phyloP scores from a whole-genome alignment of 2,329 filamentous ascomycete species.

The Fusarium albosuccineum region DNA sequence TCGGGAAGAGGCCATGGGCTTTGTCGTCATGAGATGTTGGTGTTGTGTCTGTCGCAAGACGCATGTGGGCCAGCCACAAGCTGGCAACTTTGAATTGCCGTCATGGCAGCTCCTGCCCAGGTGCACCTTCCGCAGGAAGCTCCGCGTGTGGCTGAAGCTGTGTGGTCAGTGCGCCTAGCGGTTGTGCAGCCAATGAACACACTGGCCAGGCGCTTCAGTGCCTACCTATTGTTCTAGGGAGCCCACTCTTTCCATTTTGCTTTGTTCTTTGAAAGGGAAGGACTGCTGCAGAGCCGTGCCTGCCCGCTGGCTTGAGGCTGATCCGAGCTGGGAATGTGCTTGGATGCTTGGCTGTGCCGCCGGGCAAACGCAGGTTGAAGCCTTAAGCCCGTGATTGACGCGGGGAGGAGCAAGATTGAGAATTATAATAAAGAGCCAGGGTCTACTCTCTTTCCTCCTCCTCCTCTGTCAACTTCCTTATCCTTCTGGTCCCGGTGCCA shows the following conservation, averaged over 20 bases:
- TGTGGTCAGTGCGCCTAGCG: constrained; percentile 36
- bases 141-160: constrained; percentile 22
- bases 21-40: constrained; percentile 31
- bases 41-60: constrained; percentile 34
- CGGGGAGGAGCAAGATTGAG: not conserved
- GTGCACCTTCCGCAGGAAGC: constrained; percentile 7
- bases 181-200: constrained; percentile 41
- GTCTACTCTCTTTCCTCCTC: not conserved
- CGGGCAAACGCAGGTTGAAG: constrained; percentile 6
- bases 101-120: constrained; percentile 35
- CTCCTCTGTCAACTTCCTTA: constrained; percentile 1
- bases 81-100: constrained; percentile 42
- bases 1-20: not conserved
- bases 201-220: constrained; percentile 21
- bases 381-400: constrained; percentile 4
- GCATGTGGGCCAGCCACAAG: constrained; percentile 39
- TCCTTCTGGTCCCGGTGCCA: not conserved
- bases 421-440: constrained; percentile 1
- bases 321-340: constrained; percentile 12
- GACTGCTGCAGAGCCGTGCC: constrained; percentile 18
- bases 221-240: constrained; percentile 37
- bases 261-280: constrained; percentile 33
- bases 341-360: constrained; percentile 2
- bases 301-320: not conserved
- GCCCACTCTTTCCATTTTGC: constrained; percentile 7